Evolutionary conservation across 306 rosid genomes (phyloP), one percentile per base, ranked within the genome.

Genomic region (Cicer cuneatum): DNA sequence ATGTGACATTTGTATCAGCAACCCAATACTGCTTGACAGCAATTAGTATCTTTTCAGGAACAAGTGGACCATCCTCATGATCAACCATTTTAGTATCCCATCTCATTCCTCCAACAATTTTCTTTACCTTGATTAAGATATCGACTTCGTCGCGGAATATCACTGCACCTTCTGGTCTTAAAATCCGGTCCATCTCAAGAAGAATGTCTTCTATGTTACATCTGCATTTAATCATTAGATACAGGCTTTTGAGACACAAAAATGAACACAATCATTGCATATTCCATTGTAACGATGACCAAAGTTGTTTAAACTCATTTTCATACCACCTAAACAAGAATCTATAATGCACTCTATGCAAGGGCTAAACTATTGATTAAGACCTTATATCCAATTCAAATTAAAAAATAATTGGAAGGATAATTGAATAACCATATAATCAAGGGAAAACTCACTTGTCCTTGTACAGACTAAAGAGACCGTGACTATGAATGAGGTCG

Each of bases 1-100:
- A 85, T 33, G 96, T 90, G 79, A 86, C 49, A 88, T 94, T 94
- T 60, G 88, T 85, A 74, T 76, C 92, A 47, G 62, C 72, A 81
- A 88, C 95, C 98, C 98, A 94, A 69, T 94, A 94, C 79, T 88
- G 97, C 87, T 94, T 94, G 45, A 94, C 98, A 37, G 95, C 97
- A 71, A 94, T 59, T 76, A 94, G 84, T 67, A 94, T 75, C 89
- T 94, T 94, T 86, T 88, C 96, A 5, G 98, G 87, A 54, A 94
- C 90, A 46, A 94, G 93, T 1, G 98, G 98, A 10, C 98, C 97
- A 71, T 94, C 97, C 70, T 94, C 98, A 47, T 91, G 98, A 83
- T 94, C 98, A 65, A 89, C 93, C 96, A 94, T 62, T 90, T 89
- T 94, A 2, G 92, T 76, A 64, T 94, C 86, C 98, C 96, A 94